A percentile compares a stretch with the other conserved stretches of the same genome.
phyloP scores from a whole-genome alignment of 1,139 yeast genomes.

The Hyphopichia wangnamkhiaoensis region DNA sequence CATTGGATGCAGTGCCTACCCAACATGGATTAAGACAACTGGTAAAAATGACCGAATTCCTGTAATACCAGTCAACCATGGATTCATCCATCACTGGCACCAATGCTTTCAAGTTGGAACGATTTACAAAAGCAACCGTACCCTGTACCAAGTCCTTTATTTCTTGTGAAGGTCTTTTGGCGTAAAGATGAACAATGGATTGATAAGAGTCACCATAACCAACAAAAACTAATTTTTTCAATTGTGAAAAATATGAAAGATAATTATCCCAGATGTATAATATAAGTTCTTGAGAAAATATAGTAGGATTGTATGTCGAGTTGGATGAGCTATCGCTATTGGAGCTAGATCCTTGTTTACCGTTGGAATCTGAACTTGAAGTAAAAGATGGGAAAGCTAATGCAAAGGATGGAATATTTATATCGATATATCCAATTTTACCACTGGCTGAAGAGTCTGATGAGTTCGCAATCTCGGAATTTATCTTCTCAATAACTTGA shows the following conservation, averaged over 20 bases:
- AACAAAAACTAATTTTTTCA: constrained; percentile 71
- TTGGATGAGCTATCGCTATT: constrained; percentile 13
- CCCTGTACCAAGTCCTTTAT: constrained; percentile 68
- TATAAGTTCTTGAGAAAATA: constrained; percentile 74
- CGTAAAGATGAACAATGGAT: constrained; percentile 82
- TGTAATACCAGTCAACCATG: constrained; percentile 88
- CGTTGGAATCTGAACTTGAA: constrained; percentile 9
- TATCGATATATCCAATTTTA: constrained; percentile 78
- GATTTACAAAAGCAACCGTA: constrained; percentile 69
- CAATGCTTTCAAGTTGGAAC: constrained; percentile 67
- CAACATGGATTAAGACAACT: constrained; percentile 75
- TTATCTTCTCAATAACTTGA: constrained; percentile 37
- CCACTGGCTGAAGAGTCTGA: constrained; percentile 52
- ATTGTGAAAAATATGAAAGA: constrained; percentile 66
- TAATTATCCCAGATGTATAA: constrained; percentile 91
- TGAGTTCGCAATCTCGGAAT: constrained; percentile 33
- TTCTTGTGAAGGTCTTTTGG: constrained; percentile 66
- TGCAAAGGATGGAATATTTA: constrained; percentile 64
- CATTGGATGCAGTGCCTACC: constrained; percentile 45
- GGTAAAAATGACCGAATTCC: constrained; percentile 81
- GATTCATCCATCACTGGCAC: constrained; percentile 88
- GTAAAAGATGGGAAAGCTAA: constrained; percentile 26
- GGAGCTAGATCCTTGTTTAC: constrained; percentile 14
- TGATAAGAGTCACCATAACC: constrained; percentile 92
- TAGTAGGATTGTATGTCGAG: constrained; percentile 55